Evolutionary conservation across 768 basidiomycete species (phyloP), one percentile per base, ranked within the genome.

Genomic region (Boletus speciosus): DNA sequence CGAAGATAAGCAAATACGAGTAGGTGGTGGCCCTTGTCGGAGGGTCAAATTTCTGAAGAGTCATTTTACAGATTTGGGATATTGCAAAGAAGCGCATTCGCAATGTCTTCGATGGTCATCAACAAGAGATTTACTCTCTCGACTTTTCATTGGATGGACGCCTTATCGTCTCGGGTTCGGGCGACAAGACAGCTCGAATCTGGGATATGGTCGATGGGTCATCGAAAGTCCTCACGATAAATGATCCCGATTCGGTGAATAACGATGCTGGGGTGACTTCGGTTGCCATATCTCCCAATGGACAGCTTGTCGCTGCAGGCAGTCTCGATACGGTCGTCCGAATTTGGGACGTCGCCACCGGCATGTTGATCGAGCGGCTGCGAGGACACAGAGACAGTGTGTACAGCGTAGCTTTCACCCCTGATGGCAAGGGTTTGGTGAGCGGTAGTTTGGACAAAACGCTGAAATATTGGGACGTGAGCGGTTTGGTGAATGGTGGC

Each of bases 391-490:
- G 78, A 51, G 90, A 94, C 64, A 87, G 85, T 49, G 93, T 95
- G 41, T 94, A 93, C 69, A 87, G 86, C 46, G 83, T 94, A 4
- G 93, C 90, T 29, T 99, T 98, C 72, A 93, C 91, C 2, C 93
- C 93, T 0, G 95, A 97, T 64, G 93, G 93, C 10, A 83, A 84
- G 64, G 84, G 81, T 48, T 77, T 97, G 59, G 92, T 98, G 5
- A 93, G 90, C 57, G 96, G 95, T 37, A 93, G 90, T 72, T 73
- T 95, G 65, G 92, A 95, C 66, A 88, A 90, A 77, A 92, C 88
- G 45, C 66, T 95, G 56, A 91, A 93, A 70, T 83, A 86, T 55
- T 94, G 93, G 90, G 90, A 93, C 66, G 79, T 93, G 39, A 69
- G 61, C 14, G 69, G 66, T 16, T 31, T 72, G 59, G 56, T 68